Conservation (phyloP, 257 asterid genomes). For the Solanum appendiculatum region DNA sequence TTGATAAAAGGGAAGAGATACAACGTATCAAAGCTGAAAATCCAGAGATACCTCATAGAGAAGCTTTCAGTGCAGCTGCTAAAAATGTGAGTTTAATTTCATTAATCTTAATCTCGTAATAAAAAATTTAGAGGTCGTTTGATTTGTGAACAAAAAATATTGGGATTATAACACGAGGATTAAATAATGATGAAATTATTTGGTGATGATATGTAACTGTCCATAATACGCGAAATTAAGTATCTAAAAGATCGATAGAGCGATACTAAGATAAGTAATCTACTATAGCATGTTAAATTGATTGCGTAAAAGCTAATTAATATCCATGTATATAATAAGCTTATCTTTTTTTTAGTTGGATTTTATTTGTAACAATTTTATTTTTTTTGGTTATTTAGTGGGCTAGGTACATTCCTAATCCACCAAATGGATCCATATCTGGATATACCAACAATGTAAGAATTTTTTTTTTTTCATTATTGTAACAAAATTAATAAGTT, state of each 20-base stretch:
- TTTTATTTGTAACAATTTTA: neutral
- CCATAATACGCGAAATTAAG: no score
- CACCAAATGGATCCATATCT: neutral
- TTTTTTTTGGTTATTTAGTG: neutral
- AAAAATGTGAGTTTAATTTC: conserved; percentile 46
- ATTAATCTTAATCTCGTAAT: neutral
- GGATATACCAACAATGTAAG: neutral
- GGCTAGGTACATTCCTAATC: neutral
- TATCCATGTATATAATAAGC: no score
- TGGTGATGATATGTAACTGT: neutral
- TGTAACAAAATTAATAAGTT: neutral
- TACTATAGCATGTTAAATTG: no score
- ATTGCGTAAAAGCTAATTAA: neutral
- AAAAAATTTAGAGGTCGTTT: neutral
- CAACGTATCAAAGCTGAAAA: conserved; percentile 86
- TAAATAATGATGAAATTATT: neutral
- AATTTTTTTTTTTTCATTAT: neutral
- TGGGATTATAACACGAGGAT: neutral
- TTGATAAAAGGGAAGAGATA: conserved; percentile 63
- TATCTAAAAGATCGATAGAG: no score
- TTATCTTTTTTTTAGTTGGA: no score
- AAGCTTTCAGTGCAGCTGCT: conserved; percentile 97
- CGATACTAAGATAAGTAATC: no score
- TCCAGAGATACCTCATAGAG: conserved; percentile 97
- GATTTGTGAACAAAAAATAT: neutral